Evolutionary conservation across 1,284 basidiomycete species (phyloP), one percentile per base, ranked within the genome.

Genomic region (Trametes versicolor): DNA sequence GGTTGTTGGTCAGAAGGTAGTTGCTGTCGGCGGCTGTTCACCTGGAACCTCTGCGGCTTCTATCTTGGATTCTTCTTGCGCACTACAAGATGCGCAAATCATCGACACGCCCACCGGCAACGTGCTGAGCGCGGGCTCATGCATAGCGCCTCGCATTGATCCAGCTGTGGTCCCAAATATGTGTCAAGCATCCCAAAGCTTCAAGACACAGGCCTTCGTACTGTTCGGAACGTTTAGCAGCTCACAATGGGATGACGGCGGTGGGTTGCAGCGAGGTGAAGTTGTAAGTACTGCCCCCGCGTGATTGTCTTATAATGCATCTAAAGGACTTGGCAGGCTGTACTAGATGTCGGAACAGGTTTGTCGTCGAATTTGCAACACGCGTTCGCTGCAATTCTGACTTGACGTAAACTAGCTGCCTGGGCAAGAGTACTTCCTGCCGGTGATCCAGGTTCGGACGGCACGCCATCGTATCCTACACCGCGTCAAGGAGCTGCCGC

Each of bases 401-500:
- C 34, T 21, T 27, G 12, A 41, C 19, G 5, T 39, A n/a, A 34
- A 43, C 4, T 85, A 32, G 90, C 86, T 15, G 78, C 82, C n/a
- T 94, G 92, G 92, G 86, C 85, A 57, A 85, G 92, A 67, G 75
- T 92, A 23, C 73, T 93, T 43, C 93, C 93, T 43, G 82, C 92
- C 45, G 90, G 90, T 27, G 91, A 93, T 73, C 91, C 91, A 55
- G 84, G 83, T 1, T 71, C 69, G 8, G 78, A 78, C 29, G 82
- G 82, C n/a, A 75, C 66, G n/a, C 67, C 78, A 6, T 71, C 82
- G 27, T 90, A 83, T 71, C 92, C 91, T 5, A 78, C 80, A 39
- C 86, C 90, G 54, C 87, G 92, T 54, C 82, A 89, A 75, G 92
- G 92, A 27, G 87, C 91, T 29, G 84, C 83, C n/a, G 88, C 85